These are phyloP conservation scores for Penicillium macrosclerotiorum DNA, from an alignment of 495 filamentous ascomycete species.

Conservation along the genomic window DNA sequence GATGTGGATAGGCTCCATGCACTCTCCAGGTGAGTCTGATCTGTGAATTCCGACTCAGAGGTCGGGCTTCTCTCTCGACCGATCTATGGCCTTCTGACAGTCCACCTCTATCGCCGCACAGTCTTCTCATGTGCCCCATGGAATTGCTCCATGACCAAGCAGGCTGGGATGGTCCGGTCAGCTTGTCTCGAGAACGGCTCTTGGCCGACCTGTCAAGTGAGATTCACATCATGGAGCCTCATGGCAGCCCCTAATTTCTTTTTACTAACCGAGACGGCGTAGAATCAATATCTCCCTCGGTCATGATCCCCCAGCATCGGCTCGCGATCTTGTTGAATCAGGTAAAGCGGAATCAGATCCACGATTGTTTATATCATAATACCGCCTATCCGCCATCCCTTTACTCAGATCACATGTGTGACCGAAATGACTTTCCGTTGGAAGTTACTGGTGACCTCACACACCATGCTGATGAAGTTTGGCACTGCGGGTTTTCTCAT, in stretches of 20 bases:
- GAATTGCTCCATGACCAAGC: slow-evolving; percentile 82
- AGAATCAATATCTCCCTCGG: slow-evolving; percentile 93
- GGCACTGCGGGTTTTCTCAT: slow-evolving; percentile 86
- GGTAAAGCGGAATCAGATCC: slow-evolving; percentile 78
- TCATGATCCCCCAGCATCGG: slow-evolving; percentile 95
- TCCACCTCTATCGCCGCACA: slow-evolving; percentile 22
- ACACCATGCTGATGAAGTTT: slow-evolving; percentile 81
- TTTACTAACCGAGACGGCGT: slow-evolving; percentile 12
- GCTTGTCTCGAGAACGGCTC: slow-evolving; percentile 70
- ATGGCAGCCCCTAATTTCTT: background rate
- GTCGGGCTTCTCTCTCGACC: no score
- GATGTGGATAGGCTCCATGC: slow-evolving; percentile 74
- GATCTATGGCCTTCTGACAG: background rate
- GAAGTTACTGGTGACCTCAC: slow-evolving; percentile 63
- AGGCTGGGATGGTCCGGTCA: slow-evolving; percentile 83
- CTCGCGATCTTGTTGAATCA: slow-evolving; percentile 80
- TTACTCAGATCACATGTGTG: slow-evolving; percentile 85
- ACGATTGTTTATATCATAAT: slow-evolving; percentile 85
- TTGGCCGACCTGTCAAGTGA: slow-evolving; percentile 82
- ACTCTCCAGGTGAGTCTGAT: slow-evolving; percentile 66
- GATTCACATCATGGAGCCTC: slow-evolving; percentile 21
- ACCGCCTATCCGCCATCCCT: slow-evolving; percentile 74
- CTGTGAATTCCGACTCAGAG: no score
- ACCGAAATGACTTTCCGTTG: slow-evolving; percentile 74
- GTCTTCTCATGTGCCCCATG: slow-evolving; percentile 82